Base-by-base conservation (phyloP, 2,329 filamentous ascomycete genomes). In the Curvularia sp. region DNA sequence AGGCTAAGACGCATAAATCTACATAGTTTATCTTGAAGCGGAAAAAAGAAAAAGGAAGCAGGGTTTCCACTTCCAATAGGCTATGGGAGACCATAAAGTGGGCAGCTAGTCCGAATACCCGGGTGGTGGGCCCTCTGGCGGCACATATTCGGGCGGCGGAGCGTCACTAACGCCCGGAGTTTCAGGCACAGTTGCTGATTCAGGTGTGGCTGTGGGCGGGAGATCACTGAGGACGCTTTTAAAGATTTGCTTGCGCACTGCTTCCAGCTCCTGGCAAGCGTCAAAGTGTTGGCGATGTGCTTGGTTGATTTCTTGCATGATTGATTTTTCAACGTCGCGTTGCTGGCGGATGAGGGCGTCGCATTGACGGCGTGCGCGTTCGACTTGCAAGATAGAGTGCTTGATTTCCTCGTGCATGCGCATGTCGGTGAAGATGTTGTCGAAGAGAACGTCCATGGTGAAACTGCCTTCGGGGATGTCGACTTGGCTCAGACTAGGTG, bases 371-470 rank as follows among this genome's bases (percentile, higher is more conserved):
- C 61, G 55, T 22, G 66, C 73, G 1, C 49, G 50, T 13, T 69
- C 57, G 7, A 75, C 57, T 53, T 81, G 75, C 26, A 53, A 53
- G 41, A 76, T 73, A 3, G 78, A 81, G 15, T 75, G 68, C 64
- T 83, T 80, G 58, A 87, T 82, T 69, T 84, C 79, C 12, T 83
- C 77, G 60, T 83, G 82, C 69, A 85, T 84, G 2, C 78, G 77
- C 75, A 82, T 79, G 57, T 86, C 83, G 8, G 77, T 79, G 64
- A 84, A 83, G 57, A 85, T 79, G 49, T 84, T 85, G 64, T 86
- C 82, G 63, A 85, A 85, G n/a, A 85, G 75, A 2, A 86, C 76
- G 58, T 86, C 83, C 7, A 75, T 76, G 69, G 85, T 77, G 13
- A 84, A 75, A 53, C 71, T 77, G 0, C 82, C 81, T 41, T 80